Conservation (phyloP, 495 filamentous ascomycete species). For the Penicillium crystallinum region DNA sequence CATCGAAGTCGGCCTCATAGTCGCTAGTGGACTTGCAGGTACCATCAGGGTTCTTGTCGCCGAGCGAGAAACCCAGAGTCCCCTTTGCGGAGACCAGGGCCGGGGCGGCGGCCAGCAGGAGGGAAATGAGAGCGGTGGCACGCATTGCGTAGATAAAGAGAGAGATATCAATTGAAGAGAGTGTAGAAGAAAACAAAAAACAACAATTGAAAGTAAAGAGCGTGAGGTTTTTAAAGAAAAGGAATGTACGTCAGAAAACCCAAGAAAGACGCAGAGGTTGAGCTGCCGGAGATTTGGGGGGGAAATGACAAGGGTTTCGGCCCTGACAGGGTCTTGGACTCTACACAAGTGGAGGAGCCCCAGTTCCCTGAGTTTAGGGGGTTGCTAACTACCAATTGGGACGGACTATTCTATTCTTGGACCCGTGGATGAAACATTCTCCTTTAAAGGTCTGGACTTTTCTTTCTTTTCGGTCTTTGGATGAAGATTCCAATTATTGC, state of each 20-base stretch:
- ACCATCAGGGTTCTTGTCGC: constrained; percentile 47
- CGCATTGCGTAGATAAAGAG: constrained; percentile 36
- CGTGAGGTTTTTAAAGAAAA: constrained; percentile 1
- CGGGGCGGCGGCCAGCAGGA: constrained; percentile 39
- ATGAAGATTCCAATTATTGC: no score
- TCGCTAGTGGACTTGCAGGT: constrained; percentile 60
- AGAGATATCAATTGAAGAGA: constrained; percentile 1
- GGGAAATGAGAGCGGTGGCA: constrained; percentile 33
- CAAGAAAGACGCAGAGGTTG: not conserved
- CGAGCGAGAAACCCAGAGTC: constrained; percentile 46
- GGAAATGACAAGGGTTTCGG: constrained; percentile 6
- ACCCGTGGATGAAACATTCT: constrained; percentile 14
- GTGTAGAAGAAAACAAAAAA: constrained; percentile 1
- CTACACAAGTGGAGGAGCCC: not conserved
- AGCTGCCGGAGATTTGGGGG: not conserved
- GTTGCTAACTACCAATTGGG: not conserved
- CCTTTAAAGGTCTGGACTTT: constrained; percentile 6
- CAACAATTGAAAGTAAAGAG: not conserved
- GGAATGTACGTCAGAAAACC: constrained; percentile 9
- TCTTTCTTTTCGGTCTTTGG: not conserved
- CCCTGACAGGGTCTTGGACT: constrained; percentile 10
- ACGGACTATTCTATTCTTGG: constrained; percentile 1
- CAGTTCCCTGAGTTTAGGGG: constrained; percentile 10
- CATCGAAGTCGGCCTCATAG: constrained; percentile 66
- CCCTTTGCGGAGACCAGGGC: constrained; percentile 40